phyloP scores from a whole-genome alignment of 371 early-diverging fungal genomes.

The Mortierella sp. region DNA sequence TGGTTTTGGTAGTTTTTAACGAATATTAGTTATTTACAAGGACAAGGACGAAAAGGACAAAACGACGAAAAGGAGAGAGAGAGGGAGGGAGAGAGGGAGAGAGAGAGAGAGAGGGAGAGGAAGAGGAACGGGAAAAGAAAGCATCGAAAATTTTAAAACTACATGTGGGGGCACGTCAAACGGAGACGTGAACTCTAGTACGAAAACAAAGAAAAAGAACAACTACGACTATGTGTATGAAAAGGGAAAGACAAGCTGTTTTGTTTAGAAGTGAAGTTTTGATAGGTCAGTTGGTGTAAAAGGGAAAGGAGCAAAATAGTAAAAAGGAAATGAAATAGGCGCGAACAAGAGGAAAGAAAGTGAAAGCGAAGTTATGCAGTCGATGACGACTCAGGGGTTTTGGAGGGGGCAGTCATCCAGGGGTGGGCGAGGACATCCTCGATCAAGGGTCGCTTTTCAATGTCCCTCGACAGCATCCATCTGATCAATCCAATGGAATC shows the following conservation, averaged over 20 bases:
- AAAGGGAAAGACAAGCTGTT: constrained; percentile 9
- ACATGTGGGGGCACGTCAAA: neutral
- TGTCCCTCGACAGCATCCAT: constrained; percentile 52
- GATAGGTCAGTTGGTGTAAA: neutral
- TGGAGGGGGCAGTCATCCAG: constrained; percentile 42
- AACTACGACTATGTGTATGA: neutral
- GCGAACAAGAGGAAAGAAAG: neutral
- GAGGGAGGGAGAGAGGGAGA: too few relatives aligned
- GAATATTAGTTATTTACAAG: constrained; percentile 2
- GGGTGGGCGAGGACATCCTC: constrained; percentile 53
- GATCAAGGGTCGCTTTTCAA: constrained; percentile 51
- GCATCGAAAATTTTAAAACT: neutral
- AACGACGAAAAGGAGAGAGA: neutral
- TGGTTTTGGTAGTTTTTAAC: neutral
- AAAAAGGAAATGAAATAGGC: neutral
- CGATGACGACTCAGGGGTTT: constrained; percentile 16
- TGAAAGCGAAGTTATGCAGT: constrained; percentile 10
- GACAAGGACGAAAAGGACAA: neutral
- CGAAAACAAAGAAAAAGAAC: neutral
- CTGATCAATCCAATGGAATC: constrained; percentile 51
- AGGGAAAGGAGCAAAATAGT: neutral
- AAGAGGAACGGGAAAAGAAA: neutral
- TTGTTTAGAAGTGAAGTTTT: neutral
- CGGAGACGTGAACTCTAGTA: neutral
- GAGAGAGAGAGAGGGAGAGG: neutral